Evolutionary conservation across 2,329 filamentous ascomycete genomes (phyloP), one percentile per base, ranked within the genome.

Genomic region (Aspergillus quadrilineatus): DNA sequence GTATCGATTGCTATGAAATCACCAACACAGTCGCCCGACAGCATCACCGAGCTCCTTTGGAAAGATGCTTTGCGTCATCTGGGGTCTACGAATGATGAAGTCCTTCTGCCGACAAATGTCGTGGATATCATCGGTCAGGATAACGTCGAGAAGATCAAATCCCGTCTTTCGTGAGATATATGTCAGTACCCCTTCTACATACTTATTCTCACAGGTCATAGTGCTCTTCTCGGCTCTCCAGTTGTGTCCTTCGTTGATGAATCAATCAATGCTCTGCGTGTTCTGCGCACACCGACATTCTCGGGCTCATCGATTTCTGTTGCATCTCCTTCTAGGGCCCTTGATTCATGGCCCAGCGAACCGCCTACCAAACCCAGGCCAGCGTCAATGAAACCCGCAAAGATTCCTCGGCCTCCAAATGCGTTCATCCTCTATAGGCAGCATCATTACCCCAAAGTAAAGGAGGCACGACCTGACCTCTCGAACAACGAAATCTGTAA

Each of bases 401-500:
- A 77, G 58, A 65, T 78, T 26, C 73, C 75, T 52, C 74, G 77
- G n/a, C 76, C 77, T 15, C 71, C 74, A 14, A 79, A 79, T 65
- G 73, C 74, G 4, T 79, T 78, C 65, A 78, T 79, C 54, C 66
- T 79, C 26, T 80, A 78, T 61, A 73, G 76, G 28, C 69, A 76
- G 60, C 66, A 75, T 44, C 68, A 75, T 51, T 73, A 76, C 56
- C 65, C 71, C 1, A 58, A 60, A 12, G 59, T 76, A 45, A 76
- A 74, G 53, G 71, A 67, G n/a, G 55, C 63, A 36, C 69, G 75
- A 55, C 75, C 75, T n/a, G 67, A 66, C 10, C 60, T 77, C 30
- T 71, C 75, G 52, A 79, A 79, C 65, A 79, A 78, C 55, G 67
- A 75, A 26, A 78, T 79, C 43, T 79, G 74, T 77, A 66, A 70